Evolutionary conservation across 257 asterid genomes (phyloP).

Genomic region (Solanum tacnaense): DNA sequence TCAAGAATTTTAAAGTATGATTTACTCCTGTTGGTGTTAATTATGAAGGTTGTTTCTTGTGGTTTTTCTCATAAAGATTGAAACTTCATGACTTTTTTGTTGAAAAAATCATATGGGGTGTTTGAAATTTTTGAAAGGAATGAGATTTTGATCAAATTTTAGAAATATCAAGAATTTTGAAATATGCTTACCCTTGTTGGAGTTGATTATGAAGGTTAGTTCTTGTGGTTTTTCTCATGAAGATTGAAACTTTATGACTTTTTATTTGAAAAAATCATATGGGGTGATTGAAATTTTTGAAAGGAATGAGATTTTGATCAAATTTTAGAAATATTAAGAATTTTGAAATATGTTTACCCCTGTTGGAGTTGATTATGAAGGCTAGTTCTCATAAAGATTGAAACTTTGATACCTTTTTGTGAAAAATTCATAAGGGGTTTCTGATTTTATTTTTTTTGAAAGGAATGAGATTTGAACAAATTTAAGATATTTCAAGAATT

Average conservation of each 20-base stretch:
- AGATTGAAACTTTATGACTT: background rate
- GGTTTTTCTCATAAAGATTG: background rate
- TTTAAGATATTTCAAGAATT: background rate
- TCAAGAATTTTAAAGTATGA: slow-evolving; percentile 8
- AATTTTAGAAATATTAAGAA: background rate
- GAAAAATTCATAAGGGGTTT: background rate
- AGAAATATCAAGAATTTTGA: background rate
- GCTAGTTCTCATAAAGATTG: slow-evolving; percentile 7
- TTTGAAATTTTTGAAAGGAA: background rate
- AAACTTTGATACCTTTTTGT: background rate
- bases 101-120: background rate
- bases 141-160: background rate
- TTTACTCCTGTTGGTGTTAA: slow-evolving; percentile 68
- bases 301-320: background rate
- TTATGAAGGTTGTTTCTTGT: slow-evolving; percentile 50
- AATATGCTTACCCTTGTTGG: slow-evolving; percentile 61
- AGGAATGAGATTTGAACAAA: background rate
- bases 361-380: slow-evolving; percentile 83
- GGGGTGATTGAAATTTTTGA: background rate
- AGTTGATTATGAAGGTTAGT: slow-evolving; percentile 73
- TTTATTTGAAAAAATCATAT: background rate
- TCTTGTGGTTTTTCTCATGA: background rate
- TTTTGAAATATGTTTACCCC: slow-evolving; percentile 35
- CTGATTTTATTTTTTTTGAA: background rate
- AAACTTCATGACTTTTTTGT: background rate